phyloP scores from a whole-genome alignment of 2,329 filamentous ascomycete species.

The Hypoxylon sp. region DNA sequence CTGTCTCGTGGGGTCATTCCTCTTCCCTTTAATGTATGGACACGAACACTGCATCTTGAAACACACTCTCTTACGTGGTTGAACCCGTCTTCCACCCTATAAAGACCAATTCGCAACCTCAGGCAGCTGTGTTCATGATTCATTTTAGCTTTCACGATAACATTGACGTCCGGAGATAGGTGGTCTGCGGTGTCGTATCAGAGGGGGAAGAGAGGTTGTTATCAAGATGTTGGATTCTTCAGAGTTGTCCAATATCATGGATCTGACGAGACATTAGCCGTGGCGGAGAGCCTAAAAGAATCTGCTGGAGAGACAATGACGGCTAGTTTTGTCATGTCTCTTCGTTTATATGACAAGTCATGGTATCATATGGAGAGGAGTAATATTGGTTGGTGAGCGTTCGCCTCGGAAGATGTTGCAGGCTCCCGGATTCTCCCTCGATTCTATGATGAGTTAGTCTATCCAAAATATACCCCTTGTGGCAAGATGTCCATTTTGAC shows the following conservation, averaged over 20 bases:
- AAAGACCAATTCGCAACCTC: neutral
- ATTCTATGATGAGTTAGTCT: neutral
- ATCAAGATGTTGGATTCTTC: conserved; percentile 5
- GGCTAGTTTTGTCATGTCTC: neutral
- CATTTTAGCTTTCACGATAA: neutral
- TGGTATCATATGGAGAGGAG: neutral
- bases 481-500: neutral
- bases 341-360: conserved; percentile 5
- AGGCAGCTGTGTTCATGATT: neutral
- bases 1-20: neutral
- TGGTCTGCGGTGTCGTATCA: neutral
- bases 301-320: neutral
- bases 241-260: neutral
- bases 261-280: neutral
- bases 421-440: neutral
- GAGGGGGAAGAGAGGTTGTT: too few relatives aligned
- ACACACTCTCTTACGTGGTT: too few relatives aligned
- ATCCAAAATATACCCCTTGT: conserved; percentile 1
- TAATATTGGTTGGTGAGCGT: neutral
- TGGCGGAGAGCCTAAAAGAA: conserved; percentile 2
- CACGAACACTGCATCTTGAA: neutral
- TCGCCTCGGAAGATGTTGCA: neutral
- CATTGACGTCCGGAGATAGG: neutral
- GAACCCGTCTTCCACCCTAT: neutral
- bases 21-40: neutral